Conservation (phyloP, 176 grass and related monocot genomes). For the Oropetium thomaeum region DNA sequence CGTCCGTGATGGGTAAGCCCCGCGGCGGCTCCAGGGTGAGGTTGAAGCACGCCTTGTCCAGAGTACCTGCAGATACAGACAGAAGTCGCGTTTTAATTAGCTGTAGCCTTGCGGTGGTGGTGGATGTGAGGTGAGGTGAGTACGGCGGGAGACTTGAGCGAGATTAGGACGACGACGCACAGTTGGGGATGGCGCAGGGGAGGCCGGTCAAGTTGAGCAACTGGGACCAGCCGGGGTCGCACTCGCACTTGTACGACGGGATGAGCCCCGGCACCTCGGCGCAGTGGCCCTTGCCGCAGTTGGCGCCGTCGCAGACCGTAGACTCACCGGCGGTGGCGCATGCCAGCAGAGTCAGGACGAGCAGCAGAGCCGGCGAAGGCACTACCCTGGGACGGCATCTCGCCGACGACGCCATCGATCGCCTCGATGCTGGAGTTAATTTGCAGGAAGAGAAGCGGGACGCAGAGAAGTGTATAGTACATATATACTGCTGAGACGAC, state of each 20-base stretch:
- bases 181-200: no score
- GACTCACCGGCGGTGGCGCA: not conserved
- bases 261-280: not conserved
- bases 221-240: conserved; percentile 24
- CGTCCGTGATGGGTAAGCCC: not conserved
- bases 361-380: not conserved
- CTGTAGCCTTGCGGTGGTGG: not conserved
- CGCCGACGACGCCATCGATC: not conserved
- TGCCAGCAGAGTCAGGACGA: conserved; percentile 4
- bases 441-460: no score
- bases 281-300: conserved; percentile 33
- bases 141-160: not conserved
- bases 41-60: not conserved
- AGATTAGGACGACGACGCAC: not conserved
- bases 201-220: fast-evolving
- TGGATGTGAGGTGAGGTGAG: no score
- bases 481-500: no score
- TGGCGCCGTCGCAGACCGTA: conserved; percentile 14
- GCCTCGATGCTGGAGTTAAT: no score
- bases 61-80: not conserved
- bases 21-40: not conserved
- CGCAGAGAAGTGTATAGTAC: no score
- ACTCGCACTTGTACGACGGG: conserved; percentile 22
- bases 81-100: no score
- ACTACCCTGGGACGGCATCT: not conserved